phyloP scores from a whole-genome alignment of 345 rosid genomes.

The Populus tremula region DNA sequence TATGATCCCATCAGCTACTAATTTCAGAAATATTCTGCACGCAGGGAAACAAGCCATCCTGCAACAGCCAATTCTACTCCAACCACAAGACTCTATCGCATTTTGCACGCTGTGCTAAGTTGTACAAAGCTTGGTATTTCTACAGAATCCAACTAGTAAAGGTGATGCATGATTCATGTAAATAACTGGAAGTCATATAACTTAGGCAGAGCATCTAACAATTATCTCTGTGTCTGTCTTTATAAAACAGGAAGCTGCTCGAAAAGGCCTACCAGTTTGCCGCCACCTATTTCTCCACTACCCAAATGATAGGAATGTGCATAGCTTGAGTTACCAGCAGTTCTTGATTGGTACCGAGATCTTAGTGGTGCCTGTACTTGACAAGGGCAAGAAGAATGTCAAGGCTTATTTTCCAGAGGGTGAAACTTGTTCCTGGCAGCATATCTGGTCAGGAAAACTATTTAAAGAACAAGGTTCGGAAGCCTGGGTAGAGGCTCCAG shows the following conservation, averaged over 20 bases:
- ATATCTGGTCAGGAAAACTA: slow-evolving; percentile 56
- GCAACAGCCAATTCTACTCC: slow-evolving; percentile 62
- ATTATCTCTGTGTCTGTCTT: neutral
- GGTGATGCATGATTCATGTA: slow-evolving; percentile 29
- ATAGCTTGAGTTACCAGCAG: slow-evolving; percentile 55
- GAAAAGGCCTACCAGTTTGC: slow-evolving; percentile 64
- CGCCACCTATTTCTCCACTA: slow-evolving; percentile 73
- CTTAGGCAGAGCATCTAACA: slow-evolving; percentile 13
- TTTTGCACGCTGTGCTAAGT: slow-evolving; percentile 63
- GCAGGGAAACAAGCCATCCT: slow-evolving; percentile 65
- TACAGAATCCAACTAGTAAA: slow-evolving; percentile 56
- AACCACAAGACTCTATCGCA: slow-evolving; percentile 49
- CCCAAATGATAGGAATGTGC: slow-evolving; percentile 51
- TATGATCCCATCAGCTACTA: slow-evolving; percentile 7
- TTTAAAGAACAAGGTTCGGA: slow-evolving; percentile 41
- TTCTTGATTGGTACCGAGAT: slow-evolving; percentile 65
- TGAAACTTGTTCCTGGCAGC: slow-evolving; percentile 50
- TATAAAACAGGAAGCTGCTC: slow-evolving; percentile 50
- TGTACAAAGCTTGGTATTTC: slow-evolving; percentile 69
- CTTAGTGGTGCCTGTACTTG: slow-evolving; percentile 64
- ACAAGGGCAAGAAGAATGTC: slow-evolving; percentile 52
- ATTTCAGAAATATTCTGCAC: slow-evolving; percentile 8
- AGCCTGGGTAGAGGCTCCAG: slow-evolving; percentile 53
- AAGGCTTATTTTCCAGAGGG: slow-evolving; percentile 60
- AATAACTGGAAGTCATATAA: neutral